Evolutionary conservation across 2,329 filamentous ascomycete genomes (phyloP), one percentile per base, ranked within the genome.

Genomic region (Graphilbum fragrans): DNA sequence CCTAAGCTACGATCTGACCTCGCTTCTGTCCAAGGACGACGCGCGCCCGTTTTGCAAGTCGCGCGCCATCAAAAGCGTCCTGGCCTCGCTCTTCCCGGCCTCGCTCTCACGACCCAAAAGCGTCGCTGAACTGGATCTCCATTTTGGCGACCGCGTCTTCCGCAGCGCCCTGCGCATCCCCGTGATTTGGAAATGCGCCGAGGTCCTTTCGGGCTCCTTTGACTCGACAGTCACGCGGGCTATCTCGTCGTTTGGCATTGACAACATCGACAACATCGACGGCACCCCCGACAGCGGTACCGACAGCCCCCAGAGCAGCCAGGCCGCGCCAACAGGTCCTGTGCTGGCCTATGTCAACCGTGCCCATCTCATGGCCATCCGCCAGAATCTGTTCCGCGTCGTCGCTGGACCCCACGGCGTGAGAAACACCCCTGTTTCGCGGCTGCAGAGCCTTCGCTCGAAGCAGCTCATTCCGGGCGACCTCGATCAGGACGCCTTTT

Each of bases 401-500:
- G 47, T 58, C 3, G 53, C 54, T 3, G 64, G 63, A 0, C 70
- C 70, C 0, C 51, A 54, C 2, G 52, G 55, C 20, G 53, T 47
- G 3, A 49, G 47, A 23, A 77, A 77, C 46, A 54, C 53, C 4
- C 66, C 71, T 0, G 69, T 77, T 6, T 51, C 58, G 35, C 59
- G 62, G 5, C 55, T 77, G 10, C 67, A 72, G 42, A 52, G 57
- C 27, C 52, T 70, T 14, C 64, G 70, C 2, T 61, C 64, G 5
- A 70, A 66, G 50, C 56, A 58, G 37, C 56, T 76, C 4, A 43
- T 67, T 4, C 73, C 74, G 0, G 52, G 56, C 3, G 62, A 75
- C 38, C 45, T 54, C 2, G 64, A 75, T 38, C 65, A 71, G 37
- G 73, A 78, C 49, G 59, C 67, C 1, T 67, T 72, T 43, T 59